phyloP scores from a whole-genome alignment of 441 rosid genomes.

The Pelargonium exstipulatum region DNA sequence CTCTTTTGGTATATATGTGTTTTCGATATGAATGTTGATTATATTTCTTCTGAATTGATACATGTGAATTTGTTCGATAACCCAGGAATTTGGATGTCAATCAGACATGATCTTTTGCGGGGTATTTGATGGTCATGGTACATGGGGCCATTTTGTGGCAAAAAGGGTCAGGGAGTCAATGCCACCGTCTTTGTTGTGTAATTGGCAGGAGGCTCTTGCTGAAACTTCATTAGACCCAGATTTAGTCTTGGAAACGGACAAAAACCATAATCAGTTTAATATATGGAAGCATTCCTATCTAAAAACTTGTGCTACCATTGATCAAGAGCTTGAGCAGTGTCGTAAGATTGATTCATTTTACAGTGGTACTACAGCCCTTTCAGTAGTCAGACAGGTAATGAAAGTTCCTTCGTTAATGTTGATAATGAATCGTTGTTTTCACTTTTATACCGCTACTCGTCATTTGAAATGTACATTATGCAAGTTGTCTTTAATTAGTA shows the following conservation, averaged over 20 bases:
- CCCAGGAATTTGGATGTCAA: constrained; percentile 74
- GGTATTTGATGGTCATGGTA: constrained; percentile 91
- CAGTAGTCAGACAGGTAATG: constrained; percentile 74
- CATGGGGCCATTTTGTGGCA: constrained; percentile 91
- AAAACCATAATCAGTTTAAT: constrained; percentile 46
- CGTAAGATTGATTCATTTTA: constrained; percentile 62
- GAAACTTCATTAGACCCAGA: constrained; percentile 42
- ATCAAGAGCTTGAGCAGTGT: constrained; percentile 56
- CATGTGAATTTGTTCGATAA: not conserved
- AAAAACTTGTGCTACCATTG: constrained; percentile 66
- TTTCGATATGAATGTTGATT: not conserved
- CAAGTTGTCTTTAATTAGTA: not conserved
- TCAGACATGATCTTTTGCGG: constrained; percentile 86
- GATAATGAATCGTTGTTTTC: no score
- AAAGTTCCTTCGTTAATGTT: not conserved
- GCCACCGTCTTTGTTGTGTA: constrained; percentile 57
- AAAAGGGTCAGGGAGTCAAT: constrained; percentile 71
- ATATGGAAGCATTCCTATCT: constrained; percentile 73
- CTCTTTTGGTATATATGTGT: not conserved
- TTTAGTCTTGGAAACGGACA: constrained; percentile 43
- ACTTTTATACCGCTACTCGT: no score
- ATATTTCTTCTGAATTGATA: not conserved
- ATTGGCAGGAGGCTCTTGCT: constrained; percentile 78
- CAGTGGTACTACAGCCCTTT: constrained; percentile 83
- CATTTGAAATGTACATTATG: no score